Percentiles rank a stretch among this genome's conserved stretches.
phyloP scores from a whole-genome alignment of 345 rosid species.

The rapeseed (Brassica napus) region Da-Ae NC_063446.1:858501-859000 shows the following conservation, averaged over 20 bases:
- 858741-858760: constrained; percentile 28
- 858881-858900: not conserved
- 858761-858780: constrained; percentile 24
- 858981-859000: constrained; percentile 33
- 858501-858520: too few relatives aligned
- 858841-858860: constrained; percentile 17
- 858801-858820: constrained; percentile 28
- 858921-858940: constrained; percentile 3
- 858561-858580: constrained; percentile 33
- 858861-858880: constrained; percentile 23
- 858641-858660: constrained; percentile 21
- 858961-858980: constrained; percentile 27
- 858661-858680: constrained; percentile 26
- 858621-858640: constrained; percentile 17
- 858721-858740: constrained; percentile 17
- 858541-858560: constrained; percentile 39
- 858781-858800: constrained; percentile 34
- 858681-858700: constrained; percentile 34
- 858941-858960: constrained; percentile 15
- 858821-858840: constrained; percentile 29
- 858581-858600: constrained; percentile 32
- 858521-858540: too few relatives aligned
- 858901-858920: constrained; percentile 19
- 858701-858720: constrained; percentile 40
- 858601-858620: constrained; percentile 31